Base-by-base conservation (phyloP, 257 asterid species). In the Jacaranda copaia region DNA sequence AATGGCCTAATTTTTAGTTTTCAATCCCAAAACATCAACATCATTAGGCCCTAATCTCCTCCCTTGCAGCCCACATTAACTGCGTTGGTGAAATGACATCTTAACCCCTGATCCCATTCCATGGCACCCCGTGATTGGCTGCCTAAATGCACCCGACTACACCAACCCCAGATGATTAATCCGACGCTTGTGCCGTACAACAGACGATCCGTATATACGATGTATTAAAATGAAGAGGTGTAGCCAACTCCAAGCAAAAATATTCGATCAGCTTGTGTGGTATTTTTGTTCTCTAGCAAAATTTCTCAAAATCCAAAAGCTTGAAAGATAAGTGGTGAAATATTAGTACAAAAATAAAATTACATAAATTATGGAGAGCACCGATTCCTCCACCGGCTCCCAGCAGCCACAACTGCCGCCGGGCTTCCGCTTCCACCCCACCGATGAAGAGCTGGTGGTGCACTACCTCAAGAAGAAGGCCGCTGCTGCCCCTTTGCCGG, bases 401-500 rank as follows among this genome's bases (percentile, higher is more conserved):
- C 86, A 71, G 68, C 91, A 89, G 75, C 90, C 94, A 13, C 90
- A 84, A 66, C 90, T 89, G 12, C 91, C 89, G 16, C 95, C 95
- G 70, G 92, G 95, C 0, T 87, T 89, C 70, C 87, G 93, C 0
- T 88, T 89, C 86, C 94, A 86, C 63, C 94, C 94, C 8, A 89
- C 94, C 13, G 92, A 89, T 60, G 95, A 89, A 75, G 95, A 89
- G 38, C 85, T 88, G 20, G 88, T 89, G 32, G 89, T 89, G 25
- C 89, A 86, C 84, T 89, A 89, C 83, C 89, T 89, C 25, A 85
- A 88, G 80, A 89, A 84, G 53, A 88, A 86, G 83, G 83, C 84
- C 3, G 88, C 84, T 57, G 42, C 84, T 15, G 70, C 67, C 16
- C 95, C 95, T 7, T 71, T 89, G 5, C 85, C 95, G 2, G 95